Evolutionary conservation across 192 early-diverging fungal genomes (phyloP).

Genomic region (Coemansia sp.): DNA sequence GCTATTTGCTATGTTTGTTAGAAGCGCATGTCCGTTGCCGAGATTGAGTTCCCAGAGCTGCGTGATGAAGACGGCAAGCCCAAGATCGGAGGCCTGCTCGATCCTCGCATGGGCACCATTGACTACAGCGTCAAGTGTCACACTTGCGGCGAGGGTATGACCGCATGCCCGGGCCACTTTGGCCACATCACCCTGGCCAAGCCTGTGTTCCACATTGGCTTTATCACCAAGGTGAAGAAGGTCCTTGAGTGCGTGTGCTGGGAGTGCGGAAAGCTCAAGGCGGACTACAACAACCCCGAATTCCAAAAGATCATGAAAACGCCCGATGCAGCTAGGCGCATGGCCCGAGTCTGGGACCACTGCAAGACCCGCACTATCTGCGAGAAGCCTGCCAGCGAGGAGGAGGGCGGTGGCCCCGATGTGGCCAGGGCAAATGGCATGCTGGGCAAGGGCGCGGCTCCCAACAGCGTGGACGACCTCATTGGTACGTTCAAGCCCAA

Average conservation of each 20-base stretch:
- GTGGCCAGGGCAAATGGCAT: constrained; percentile 1
- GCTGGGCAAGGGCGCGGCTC: neutral
- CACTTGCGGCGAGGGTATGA: constrained; percentile 93
- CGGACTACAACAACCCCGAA: constrained; percentile 68
- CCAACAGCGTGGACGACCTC: constrained; percentile 14
- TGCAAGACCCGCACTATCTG: constrained; percentile 83
- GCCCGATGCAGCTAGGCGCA: constrained; percentile 67
- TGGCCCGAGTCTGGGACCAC: constrained; percentile 85
- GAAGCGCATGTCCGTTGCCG: constrained; percentile 96
- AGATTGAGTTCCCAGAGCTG: constrained; percentile 87
- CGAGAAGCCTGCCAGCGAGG: constrained; percentile 67
- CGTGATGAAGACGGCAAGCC: constrained; percentile 82
- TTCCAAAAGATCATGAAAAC: constrained; percentile 65
- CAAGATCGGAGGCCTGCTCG: constrained; percentile 83
- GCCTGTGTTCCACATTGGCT: constrained; percentile 94
- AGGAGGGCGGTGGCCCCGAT: constrained; percentile 13
- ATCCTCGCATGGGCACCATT: constrained; percentile 95
- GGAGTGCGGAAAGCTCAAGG: constrained; percentile 90
- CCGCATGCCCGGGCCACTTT: constrained; percentile 97
- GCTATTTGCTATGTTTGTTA: constrained; percentile 36
- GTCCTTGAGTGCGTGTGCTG: constrained; percentile 96
- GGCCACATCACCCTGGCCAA: constrained; percentile 94
- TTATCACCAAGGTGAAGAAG: constrained; percentile 93
- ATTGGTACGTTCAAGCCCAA: constrained; percentile 56
- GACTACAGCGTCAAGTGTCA: constrained; percentile 97